These are phyloP conservation scores for Westerdykella aurantiaca DNA, from an alignment of 2,329 filamentous ascomycete species.

Conservation along the genomic window DNA sequence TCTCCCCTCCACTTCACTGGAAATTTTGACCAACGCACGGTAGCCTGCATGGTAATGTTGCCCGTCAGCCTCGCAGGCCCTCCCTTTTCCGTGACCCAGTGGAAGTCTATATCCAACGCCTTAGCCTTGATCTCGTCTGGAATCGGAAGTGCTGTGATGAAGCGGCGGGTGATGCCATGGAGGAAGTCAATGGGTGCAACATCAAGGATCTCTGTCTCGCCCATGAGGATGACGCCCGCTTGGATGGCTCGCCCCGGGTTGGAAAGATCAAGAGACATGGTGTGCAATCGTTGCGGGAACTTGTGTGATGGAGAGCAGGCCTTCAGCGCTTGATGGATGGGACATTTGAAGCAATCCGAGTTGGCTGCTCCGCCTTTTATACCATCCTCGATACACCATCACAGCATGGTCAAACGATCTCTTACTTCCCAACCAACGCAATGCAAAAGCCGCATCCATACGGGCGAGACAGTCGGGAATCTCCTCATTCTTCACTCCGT, in stretches of 20 bases:
- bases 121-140: conserved; percentile 10
- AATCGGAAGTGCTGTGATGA: conserved; percentile 10
- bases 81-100: conserved; percentile 28
- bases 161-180: conserved; percentile 13
- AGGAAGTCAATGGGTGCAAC: conserved; percentile 27
- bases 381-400: too few species aligned
- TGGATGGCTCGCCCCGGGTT: conserved; percentile 12
- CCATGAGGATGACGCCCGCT: conserved; percentile 16
- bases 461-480: too few species aligned
- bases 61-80: conserved; percentile 9
- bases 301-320: too few species aligned
- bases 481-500: too few species aligned
- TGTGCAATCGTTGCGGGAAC: too few species aligned
- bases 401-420: too few species aligned
- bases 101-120: conserved; percentile 23
- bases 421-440: too few species aligned
- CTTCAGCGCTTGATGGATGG: too few species aligned
- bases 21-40: conserved; percentile 5
- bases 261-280: conserved; percentile 2
- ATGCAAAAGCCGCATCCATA: too few species aligned
- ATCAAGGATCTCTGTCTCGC: conserved; percentile 25
- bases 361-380: too few species aligned
- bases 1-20: too few species aligned
- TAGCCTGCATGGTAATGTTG: conserved; percentile 12
- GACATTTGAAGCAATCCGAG: too few species aligned